Evolutionary conservation across 345 rosid species (phyloP).

Genomic region (Carallia pectinifolia): DNA sequence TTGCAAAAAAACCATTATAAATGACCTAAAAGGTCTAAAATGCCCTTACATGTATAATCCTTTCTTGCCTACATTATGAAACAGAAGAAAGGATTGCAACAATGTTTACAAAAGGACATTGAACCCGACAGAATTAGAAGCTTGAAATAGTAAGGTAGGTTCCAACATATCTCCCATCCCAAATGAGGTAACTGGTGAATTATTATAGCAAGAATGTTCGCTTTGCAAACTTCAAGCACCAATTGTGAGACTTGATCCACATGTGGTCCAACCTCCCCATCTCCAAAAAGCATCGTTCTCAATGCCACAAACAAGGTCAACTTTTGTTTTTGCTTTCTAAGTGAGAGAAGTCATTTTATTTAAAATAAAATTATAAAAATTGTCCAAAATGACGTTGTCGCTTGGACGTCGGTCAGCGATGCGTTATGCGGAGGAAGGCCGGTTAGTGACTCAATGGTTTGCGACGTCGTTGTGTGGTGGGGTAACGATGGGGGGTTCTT

Average conservation of each 20-base stretch:
- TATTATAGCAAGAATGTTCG: slow-evolving; percentile 69
- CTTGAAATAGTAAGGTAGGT: background rate
- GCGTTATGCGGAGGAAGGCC: too few relatives aligned
- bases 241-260: slow-evolving; percentile 70
- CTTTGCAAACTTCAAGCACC: slow-evolving; percentile 78
- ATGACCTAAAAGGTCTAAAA: too few relatives aligned
- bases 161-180: slow-evolving; percentile 72
- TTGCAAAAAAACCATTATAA: too few relatives aligned
- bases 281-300: slow-evolving; percentile 84
- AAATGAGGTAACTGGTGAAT: slow-evolving; percentile 77
- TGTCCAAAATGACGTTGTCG: too few relatives aligned
- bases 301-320: slow-evolving; percentile 35
- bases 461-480: too few relatives aligned
- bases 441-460: too few relatives aligned
- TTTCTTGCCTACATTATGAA: slow-evolving; percentile 66
- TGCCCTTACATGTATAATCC: slow-evolving; percentile 29
- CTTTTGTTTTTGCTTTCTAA: too few relatives aligned
- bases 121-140: background rate
- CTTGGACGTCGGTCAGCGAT: too few relatives aligned
- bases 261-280: slow-evolving; percentile 82
- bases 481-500: too few relatives aligned
- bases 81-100: background rate
- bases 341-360: too few relatives aligned
- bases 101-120: background rate
- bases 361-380: too few relatives aligned